Evolutionary conservation across 2,329 filamentous ascomycete genomes (phyloP), one percentile per base, ranked within the genome.

Genomic region (Fusarium nurragi): DNA sequence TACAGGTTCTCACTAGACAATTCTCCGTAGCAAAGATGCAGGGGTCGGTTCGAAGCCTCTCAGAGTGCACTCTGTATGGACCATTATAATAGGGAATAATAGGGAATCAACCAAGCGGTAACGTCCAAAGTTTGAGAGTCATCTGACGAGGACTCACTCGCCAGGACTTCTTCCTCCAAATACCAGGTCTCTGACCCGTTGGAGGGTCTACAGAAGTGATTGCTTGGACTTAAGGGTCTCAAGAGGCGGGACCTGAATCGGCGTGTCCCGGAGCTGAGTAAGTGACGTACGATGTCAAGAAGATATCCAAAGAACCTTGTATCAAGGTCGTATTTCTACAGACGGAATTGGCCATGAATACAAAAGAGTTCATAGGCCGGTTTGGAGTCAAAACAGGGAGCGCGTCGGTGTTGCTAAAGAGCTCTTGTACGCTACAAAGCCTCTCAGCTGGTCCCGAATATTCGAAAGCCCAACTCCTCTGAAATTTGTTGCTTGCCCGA

Each of bases 341-440:
- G 9, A 25, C 28, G 37, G 37, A 7, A 34, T 51, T 44, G n/a
- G 36, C 18, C 45, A 45, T 23, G 21, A 16, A 18, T 50, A 46
- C n/a, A 34, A 22, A 28, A 39, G 41, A 10, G 45, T 48, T 38
- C 39, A 36, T 28, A 52, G 25, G 28, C 13, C 18, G 2, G 43
- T 18, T 38, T 61, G 13, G 39, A 44, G 16, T 44, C 46, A 44
- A 67, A 25, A 19, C 64, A 54, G n/a, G n/a, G n/a, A n/a, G n/a
- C n/a, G n/a, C n/a, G n/a, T n/a, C n/a, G n/a, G n/a, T n/a, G n/a
- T n/a, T n/a, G n/a, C n/a, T n/a, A n/a, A n/a, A n/a, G 5, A 69
- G 46, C 22, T 41, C 16, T n/a, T 62, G 34, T 13, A 65, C 11
- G n/a, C 28, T 16, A 25, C 9, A 21, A 69, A 67, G 19, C 4